Base-by-base conservation (phyloP, 805 yeast genomes). In the Candida yuanshanica region DNA sequence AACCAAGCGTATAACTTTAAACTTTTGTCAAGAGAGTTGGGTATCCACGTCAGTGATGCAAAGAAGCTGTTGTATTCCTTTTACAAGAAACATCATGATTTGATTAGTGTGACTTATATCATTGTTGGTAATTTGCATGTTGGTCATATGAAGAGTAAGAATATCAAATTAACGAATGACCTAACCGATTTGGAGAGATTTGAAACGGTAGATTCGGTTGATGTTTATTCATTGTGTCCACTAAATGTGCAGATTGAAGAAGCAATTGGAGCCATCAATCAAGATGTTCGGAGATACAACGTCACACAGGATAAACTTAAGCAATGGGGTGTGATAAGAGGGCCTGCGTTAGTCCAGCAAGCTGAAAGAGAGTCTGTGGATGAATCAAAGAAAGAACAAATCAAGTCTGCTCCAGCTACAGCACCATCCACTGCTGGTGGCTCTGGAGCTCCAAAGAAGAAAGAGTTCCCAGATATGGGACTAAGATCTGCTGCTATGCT, bases 61-160 rank as follows among this genome's bases (percentile, higher is more conserved):
- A 75, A 73, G 49, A 47, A 40, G 20, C 40, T 65, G 6, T 60
- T 75, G 21, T 59, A 58, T 45, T 55, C 64, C 4, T 75, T 63
- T 51, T 70, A 65, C 47, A 46, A 50, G 6, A 49, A 60, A 25
- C 66, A 73, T 47, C 56, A 52, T 39, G 56, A 63, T 14, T 55
- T 60, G 31, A 41, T 74, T 7, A 51, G 58, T 5, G 75, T 75
- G 0, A 58, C 69, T 0, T 74, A 66, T 45, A 48, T 72, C 4
- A 64, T 71, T 12, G 55, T 64, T 1, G 80, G 80, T 0, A 44
- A 33, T 7, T 33, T 41, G 2, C 27, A 44, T n/a, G 54, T 46
- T 16, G 25, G 14, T 7, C 33, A 22, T 38, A 10, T 22, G 18
- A 16, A 27, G 3, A 42, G 42, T 55, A 26, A 49, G 2, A 37